Percentiles rank a stretch among this genome's conserved stretches.
These are phyloP conservation scores for Erodium chrysanthum DNA, from an alignment of 441 rosid species.

Conservation along the genomic window DNA sequence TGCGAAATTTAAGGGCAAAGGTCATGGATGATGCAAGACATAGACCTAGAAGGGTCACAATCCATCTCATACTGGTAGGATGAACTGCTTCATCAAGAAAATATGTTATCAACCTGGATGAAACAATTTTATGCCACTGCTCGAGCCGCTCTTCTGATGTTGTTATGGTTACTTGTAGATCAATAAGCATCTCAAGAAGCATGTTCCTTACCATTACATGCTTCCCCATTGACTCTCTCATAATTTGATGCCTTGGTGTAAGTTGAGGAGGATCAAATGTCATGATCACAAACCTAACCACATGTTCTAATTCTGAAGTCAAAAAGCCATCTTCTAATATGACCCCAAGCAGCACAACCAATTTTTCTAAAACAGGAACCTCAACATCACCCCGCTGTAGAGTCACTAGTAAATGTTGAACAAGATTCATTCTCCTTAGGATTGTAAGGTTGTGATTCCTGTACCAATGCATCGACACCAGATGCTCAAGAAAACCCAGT, in stretches of 20 bases:
- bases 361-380: conserved; percentile 91
- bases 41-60: conserved; percentile 98
- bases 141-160: conserved; percentile 92
- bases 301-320: conserved; percentile 91
- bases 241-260: conserved; percentile 55
- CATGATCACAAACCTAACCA: conserved; percentile 93
- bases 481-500: conserved; percentile 93
- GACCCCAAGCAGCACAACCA: conserved; percentile 96
- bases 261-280: conserved; percentile 95
- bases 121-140: conserved; percentile 98
- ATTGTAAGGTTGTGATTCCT: conserved; percentile 96
- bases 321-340: conserved; percentile 98
- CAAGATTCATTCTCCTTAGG: conserved; percentile 90
- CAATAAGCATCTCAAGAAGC: conserved; percentile 99
- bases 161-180: conserved; percentile 94
- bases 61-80: conserved; percentile 99
- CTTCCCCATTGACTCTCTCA: conserved; percentile 91
- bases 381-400: conserved; percentile 99
- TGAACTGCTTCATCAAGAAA: conserved; percentile 99
- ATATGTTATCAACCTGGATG: conserved; percentile 91
- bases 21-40: conserved; percentile 92
- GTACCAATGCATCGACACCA: conserved; percentile 99
- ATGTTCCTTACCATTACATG: conserved; percentile 98
- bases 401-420: conserved; percentile 90
- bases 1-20: conserved; percentile 87